phyloP scores from a whole-genome alignment of 352 stramenopile species.

The Phytophthora boehmeriae region DNA sequence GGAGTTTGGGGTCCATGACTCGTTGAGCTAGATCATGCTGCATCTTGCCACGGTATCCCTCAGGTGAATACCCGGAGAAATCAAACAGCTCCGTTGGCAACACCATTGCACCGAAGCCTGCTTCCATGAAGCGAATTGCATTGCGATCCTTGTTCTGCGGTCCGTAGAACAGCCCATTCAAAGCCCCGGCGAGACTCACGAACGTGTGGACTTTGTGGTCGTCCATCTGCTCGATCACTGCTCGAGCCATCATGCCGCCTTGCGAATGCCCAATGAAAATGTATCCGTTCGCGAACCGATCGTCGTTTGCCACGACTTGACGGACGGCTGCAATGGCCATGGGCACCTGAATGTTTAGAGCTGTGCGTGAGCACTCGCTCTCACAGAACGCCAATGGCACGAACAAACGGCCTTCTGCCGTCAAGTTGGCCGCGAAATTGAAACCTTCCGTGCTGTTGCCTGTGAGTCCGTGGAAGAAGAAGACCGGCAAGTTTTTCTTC shows the following conservation, averaged over 20 bases:
- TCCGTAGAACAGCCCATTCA: conserved; percentile 60
- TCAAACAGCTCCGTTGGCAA: conserved; percentile 31
- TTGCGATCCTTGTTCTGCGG: conserved; percentile 36
- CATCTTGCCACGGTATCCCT: conserved; percentile 34
- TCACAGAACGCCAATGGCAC: conserved; percentile 47
- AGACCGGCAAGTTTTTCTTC: conserved; percentile 37
- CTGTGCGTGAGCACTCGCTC: conserved; percentile 31
- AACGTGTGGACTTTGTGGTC: conserved; percentile 56
- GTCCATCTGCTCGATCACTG: conserved; percentile 62
- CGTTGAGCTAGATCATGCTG: conserved; percentile 37
- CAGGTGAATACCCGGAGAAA: conserved; percentile 33
- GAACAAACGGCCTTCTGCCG: conserved; percentile 33
- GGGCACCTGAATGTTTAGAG: conserved; percentile 38
- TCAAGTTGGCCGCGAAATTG: conserved; percentile 38
- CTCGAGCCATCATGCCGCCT: conserved; percentile 44
- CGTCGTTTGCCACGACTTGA: conserved; percentile 21
- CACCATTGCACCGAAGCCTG: conserved; percentile 23
- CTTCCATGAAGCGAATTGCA: conserved; percentile 21
- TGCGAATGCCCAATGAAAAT: conserved; percentile 58
- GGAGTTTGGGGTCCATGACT: conserved; percentile 20
- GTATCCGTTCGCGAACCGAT: conserved; percentile 39
- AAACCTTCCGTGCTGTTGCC: conserved; percentile 25
- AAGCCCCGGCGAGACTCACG: conserved; percentile 43
- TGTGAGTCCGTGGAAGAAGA: conserved; percentile 60
- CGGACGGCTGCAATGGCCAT: conserved; percentile 48